Percentiles rank a stretch among this genome's conserved stretches.
These are phyloP conservation scores for Penicillium hordei DNA, from an alignment of 2,329 filamentous ascomycete species.

Conservation along the genomic window DNA sequence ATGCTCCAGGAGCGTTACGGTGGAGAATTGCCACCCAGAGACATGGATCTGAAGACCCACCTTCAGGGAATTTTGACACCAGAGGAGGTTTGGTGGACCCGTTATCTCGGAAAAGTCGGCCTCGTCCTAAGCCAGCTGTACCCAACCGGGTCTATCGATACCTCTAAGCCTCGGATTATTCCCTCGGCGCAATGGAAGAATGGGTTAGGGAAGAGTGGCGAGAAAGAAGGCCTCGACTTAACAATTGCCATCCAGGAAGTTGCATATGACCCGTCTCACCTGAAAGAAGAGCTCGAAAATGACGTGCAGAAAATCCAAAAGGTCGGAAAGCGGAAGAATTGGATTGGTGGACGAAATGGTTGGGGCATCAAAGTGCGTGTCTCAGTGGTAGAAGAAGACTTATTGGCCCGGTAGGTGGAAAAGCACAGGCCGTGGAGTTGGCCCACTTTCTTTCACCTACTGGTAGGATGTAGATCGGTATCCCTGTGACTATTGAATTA, in stretches of 20 bases:
- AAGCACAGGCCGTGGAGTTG: not conserved
- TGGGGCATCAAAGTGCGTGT: conserved; percentile 30
- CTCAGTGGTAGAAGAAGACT: conserved; percentile 20
- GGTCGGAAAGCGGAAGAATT: conserved; percentile 40
- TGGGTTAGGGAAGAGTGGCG: conserved; percentile 34
- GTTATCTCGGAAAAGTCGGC: conserved; percentile 35
- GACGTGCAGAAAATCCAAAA: conserved; percentile 33
- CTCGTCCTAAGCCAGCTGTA: conserved; percentile 32
- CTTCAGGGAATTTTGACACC: conserved; percentile 30
- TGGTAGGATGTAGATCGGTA: not conserved
- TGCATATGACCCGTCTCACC: conserved; percentile 24
- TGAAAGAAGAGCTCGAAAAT: conserved; percentile 26
- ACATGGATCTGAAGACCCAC: conserved; percentile 29
- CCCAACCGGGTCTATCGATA: conserved; percentile 31
- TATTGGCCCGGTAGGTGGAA: conserved; percentile 4
- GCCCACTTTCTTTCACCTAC: not conserved
- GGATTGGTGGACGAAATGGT: conserved; percentile 33
- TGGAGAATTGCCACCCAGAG: conserved; percentile 35
- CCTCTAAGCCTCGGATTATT: conserved; percentile 27
- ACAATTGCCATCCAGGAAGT: conserved; percentile 27
- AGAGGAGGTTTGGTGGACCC: conserved; percentile 40
- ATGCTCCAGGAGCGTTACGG: conserved; percentile 37
- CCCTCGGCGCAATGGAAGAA: conserved; percentile 31
- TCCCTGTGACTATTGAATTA: not conserved
- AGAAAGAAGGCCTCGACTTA: conserved; percentile 32